Conservation (phyloP, 2,329 filamentous ascomycete species). For the Lecanicillium sp. region DNA sequence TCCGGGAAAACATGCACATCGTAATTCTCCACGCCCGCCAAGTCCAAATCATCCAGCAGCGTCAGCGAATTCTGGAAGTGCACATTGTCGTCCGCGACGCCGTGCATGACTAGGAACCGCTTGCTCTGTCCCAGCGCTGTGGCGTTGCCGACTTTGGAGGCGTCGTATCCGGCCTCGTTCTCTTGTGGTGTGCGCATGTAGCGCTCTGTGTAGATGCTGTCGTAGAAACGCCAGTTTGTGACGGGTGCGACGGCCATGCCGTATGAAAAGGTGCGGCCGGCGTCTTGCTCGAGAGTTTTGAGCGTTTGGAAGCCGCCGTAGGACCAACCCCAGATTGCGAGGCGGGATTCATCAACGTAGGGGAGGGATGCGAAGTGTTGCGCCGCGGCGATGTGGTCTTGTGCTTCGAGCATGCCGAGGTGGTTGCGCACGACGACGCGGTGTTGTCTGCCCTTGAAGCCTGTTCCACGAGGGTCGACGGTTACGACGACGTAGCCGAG, state of each 20-base stretch:
- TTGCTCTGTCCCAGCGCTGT: slow-evolving; percentile 66
- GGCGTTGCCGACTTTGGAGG: slow-evolving; percentile 65
- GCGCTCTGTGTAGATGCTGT: slow-evolving; percentile 87
- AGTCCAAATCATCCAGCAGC: slow-evolving; percentile 76
- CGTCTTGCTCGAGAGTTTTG: slow-evolving; percentile 89
- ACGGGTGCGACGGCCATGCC: slow-evolving; percentile 98
- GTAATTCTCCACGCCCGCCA: slow-evolving; percentile 80
- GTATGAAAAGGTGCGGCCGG: slow-evolving; percentile 83
- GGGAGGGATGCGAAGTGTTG: slow-evolving; percentile 72
- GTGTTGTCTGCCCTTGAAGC: slow-evolving; percentile 76
- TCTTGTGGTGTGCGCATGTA: slow-evolving; percentile 94
- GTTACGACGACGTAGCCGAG: slow-evolving; percentile 93
- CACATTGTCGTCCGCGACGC: slow-evolving; percentile 93
- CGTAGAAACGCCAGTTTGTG: slow-evolving; percentile 96
- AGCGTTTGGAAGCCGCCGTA: slow-evolving; percentile 93
- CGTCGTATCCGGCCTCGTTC: slow-evolving; percentile 70
- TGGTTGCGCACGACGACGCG: slow-evolving; percentile 76
- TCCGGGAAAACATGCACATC: slow-evolving; percentile 96
- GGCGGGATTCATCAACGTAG: slow-evolving; percentile 73
- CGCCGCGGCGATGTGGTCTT: slow-evolving; percentile 85
- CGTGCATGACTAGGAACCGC: slow-evolving; percentile 92
- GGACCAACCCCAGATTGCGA: slow-evolving; percentile 98
- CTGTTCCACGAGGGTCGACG: slow-evolving; percentile 87
- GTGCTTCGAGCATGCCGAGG: slow-evolving; percentile 75
- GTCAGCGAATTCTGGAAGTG: slow-evolving; percentile 92